These are phyloP conservation scores for Syncephalastrum contaminatum DNA, from an alignment of 371 early-diverging fungal species.

Conservation along the genomic window DNA sequence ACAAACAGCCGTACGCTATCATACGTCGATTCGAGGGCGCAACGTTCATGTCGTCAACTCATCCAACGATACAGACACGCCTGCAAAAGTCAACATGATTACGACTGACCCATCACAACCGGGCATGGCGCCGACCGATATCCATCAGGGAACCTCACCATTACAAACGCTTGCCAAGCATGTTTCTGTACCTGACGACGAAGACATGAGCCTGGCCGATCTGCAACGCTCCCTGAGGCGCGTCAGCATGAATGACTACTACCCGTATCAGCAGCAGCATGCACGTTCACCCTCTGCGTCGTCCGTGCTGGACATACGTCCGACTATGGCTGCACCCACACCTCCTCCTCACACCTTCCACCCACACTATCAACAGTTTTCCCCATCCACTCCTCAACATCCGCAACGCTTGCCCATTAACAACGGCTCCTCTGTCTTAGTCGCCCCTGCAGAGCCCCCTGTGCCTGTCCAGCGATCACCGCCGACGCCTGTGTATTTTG, in stretches of 20 bases:
- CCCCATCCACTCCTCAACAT: constrained; percentile 5
- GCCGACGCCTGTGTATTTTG: constrained; percentile 5
- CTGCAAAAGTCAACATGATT: constrained; percentile 4
- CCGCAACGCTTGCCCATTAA: constrained; percentile 4
- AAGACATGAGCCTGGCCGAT: constrained; percentile 39
- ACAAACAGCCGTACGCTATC: constrained; percentile 20
- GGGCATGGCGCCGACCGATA: background rate
- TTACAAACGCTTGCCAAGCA: constrained; percentile 14
- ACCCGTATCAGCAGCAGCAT: constrained; percentile 8
- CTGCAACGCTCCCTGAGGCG: constrained; percentile 26
- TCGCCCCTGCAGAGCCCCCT: constrained; percentile 34
- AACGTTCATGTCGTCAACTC: constrained; percentile 18
- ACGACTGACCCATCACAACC: constrained; percentile 1
- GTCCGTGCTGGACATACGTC: constrained; percentile 21
- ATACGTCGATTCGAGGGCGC: constrained; percentile 35
- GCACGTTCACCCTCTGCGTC: constrained; percentile 26
- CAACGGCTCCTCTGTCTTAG: constrained; percentile 13
- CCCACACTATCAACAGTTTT: constrained; percentile 10
- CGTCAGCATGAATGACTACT: constrained; percentile 12
- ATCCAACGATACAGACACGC: constrained; percentile 2
- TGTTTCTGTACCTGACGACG: constrained; percentile 22
- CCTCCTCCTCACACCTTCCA: background rate
- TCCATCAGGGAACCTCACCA: constrained; percentile 12
- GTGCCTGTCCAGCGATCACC: constrained; percentile 10
- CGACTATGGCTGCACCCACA: background rate